Percentiles rank a stretch among this genome's conserved stretches.
These are phyloP conservation scores for Entophlyctis helioformis DNA, from an alignment of 192 early-diverging fungal species.

Conservation along the genomic window DNA sequence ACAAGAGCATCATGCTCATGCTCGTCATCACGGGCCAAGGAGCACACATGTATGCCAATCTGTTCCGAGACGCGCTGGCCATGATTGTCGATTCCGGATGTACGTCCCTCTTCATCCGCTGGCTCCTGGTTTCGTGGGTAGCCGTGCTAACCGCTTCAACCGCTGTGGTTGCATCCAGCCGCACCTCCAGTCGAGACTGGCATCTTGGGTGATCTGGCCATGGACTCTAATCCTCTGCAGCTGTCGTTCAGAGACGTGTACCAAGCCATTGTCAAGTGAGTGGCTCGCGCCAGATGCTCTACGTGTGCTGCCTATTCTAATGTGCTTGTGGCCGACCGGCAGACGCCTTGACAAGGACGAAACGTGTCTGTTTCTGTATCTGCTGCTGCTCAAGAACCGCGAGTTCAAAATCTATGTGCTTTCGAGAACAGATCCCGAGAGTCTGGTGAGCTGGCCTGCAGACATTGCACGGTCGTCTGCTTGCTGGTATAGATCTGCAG, in stretches of 20 bases:
- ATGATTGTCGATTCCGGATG: too few species aligned
- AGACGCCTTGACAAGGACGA: conserved; percentile 38
- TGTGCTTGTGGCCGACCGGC: neutral
- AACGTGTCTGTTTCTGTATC: conserved; percentile 49
- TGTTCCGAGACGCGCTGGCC: conserved; percentile 27
- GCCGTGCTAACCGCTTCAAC: too few species aligned
- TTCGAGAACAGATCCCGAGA: conserved; percentile 64
- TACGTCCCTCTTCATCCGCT: too few species aligned
- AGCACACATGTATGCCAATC: conserved; percentile 12
- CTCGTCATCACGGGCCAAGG: conserved; percentile 35
- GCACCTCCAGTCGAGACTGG: too few species aligned
- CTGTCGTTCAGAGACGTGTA: conserved; percentile 40
- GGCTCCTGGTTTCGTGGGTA: too few species aligned
- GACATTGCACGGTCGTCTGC: too few species aligned
- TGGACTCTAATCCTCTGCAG: conserved; percentile 4
- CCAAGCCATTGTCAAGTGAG: conserved; percentile 14
- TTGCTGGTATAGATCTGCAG: too few species aligned
- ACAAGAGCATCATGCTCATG: conserved; percentile 50
- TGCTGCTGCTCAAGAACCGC: conserved; percentile 51
- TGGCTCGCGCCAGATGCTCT: neutral
- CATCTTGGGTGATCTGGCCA: neutral
- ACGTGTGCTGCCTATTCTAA: neutral
- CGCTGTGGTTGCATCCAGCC: too few species aligned
- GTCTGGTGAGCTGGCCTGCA: conserved; percentile 33
- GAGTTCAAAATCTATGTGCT: conserved; percentile 58